Evolutionary conservation across 164 flowering plant genomes (phyloP), one percentile per base, ranked within the genome.

Genomic region (Brasenia schreberi): DNA sequence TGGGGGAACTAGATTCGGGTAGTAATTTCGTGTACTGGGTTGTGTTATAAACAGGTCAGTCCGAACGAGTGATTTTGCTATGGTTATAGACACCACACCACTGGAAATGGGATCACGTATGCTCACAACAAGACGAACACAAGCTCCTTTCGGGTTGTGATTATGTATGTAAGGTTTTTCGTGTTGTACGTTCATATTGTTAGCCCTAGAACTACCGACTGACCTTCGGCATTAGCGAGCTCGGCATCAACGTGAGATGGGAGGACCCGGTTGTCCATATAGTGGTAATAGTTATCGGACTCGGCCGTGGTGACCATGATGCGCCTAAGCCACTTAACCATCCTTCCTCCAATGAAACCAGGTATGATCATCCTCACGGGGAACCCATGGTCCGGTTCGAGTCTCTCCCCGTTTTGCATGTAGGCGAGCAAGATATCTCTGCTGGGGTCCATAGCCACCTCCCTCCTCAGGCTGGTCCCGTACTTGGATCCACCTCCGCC

Each of bases 401-500:
- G 67, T 3, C 4, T 68, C 72, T 85, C 92, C 0, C 97, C 99
- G 77, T 95, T 95, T 68, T 95, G 99, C 97, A 88, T 85, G 76
- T 91, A 95, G 4, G 97, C 96, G 10, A 95, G 11, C 6, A 95
- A 77, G 52, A 95, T 83, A 27, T 95, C 99, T 5, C 96, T 71
- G 0, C 94, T 64, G 0, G 89, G 84, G 73, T 95, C 97, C 96
- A 91, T 89, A 0, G 96, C 99, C 0, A 73, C 1, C 69, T 91
- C 96, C 59, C 70, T 79, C 68, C 39, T 73, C 0, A 95, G 6
- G 63, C 96, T 87, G 0, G 99, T 95, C 0, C 92, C 96, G 65
- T 95, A 95, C 77, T 89, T 95, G 67, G 96, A 87, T 6, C 99
- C 97, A 4, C 99, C 97, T 27, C 97, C 99, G 4, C 96, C 97